phyloP scores from a whole-genome alignment of 164 flowering plant genomes.

The Chloranthus sessilifolius region DNA sequence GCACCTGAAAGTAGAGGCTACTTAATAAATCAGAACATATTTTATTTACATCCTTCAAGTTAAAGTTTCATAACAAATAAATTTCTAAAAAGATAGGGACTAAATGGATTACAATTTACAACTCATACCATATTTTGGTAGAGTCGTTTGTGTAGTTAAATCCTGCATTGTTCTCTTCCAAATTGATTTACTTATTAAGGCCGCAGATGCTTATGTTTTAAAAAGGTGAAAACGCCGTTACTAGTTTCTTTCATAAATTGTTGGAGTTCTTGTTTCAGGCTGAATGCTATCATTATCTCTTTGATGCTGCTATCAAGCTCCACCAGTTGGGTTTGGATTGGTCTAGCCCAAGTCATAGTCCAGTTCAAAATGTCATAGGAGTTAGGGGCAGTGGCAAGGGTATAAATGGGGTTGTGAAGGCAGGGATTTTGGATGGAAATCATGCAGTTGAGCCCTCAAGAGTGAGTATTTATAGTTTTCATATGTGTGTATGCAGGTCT shows the following conservation, averaged over 20 bases:
- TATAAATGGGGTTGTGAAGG: slow-evolving; percentile 24
- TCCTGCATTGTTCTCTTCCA: background rate
- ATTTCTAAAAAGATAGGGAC: too few species aligned
- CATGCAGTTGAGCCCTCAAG: slow-evolving; percentile 18
- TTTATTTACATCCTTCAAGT: too few species aligned
- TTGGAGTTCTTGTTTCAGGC: slow-evolving; percentile 45
- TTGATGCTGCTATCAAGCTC: slow-evolving; percentile 95
- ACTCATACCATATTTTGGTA: too few species aligned
- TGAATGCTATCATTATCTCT: slow-evolving; percentile 87
- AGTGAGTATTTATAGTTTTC: slow-evolving; percentile 37
- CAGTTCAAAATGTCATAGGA: slow-evolving; percentile 30
- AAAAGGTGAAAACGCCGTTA: background rate
- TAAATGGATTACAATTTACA: too few species aligned
- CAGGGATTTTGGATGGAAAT: slow-evolving; percentile 22
- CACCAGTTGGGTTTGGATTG: slow-evolving; percentile 75
- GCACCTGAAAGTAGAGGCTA: too few species aligned
- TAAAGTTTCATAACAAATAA: too few species aligned
- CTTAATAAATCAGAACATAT: too few species aligned
- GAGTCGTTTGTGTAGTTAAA: background rate
- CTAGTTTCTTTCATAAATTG: background rate
- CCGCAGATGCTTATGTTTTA: background rate
- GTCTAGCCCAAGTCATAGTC: slow-evolving; percentile 72
- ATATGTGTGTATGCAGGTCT: too few species aligned
- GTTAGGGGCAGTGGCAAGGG: slow-evolving; percentile 9
- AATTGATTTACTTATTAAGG: background rate